Percentiles rank a stretch among this genome's conserved stretches.
These are phyloP conservation scores for Prunus yedoensis DNA, from an alignment of 331 rosid genomes.

Conservation along the genomic window DNA sequence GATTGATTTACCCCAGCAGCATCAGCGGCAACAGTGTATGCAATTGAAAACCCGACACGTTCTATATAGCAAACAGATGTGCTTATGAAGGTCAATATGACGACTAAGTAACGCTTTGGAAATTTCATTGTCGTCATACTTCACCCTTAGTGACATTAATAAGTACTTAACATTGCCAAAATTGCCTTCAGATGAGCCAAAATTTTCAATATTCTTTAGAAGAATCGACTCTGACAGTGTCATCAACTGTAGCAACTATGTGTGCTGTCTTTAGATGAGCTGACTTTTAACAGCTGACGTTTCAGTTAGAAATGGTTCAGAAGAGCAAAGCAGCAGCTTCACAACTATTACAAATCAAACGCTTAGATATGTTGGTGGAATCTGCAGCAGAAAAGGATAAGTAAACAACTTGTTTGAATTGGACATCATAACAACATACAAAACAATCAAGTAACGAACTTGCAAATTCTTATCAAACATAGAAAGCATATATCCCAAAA, in stretches of 20 bases:
- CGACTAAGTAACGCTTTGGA: conserved; percentile 76
- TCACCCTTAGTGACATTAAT: conserved; percentile 5
- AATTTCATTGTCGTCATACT: conserved; percentile 39
- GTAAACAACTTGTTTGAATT: neutral
- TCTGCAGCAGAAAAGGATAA: neutral
- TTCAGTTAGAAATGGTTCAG: neutral
- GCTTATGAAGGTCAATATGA: conserved; percentile 81
- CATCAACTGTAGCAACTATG: neutral
- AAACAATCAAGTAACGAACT: neutral
- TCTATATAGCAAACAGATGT: conserved; percentile 90
- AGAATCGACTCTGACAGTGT: neutral
- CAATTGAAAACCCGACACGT: conserved; percentile 93
- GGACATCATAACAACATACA: neutral
- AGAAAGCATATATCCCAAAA: neutral
- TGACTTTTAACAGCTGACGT: neutral
- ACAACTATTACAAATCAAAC: neutral
- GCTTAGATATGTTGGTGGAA: neutral
- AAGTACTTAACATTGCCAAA: neutral
- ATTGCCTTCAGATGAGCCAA: neutral
- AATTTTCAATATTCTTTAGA: neutral
- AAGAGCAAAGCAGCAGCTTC: neutral
- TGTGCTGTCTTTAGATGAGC: neutral
- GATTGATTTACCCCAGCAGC: conserved; percentile 72
- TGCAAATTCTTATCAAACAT: neutral
- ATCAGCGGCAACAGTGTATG: conserved; percentile 91